Evolutionary conservation across 495 filamentous ascomycete species (phyloP), one percentile per base, ranked within the genome.

Genomic region (Pyrenula massariospora): DNA sequence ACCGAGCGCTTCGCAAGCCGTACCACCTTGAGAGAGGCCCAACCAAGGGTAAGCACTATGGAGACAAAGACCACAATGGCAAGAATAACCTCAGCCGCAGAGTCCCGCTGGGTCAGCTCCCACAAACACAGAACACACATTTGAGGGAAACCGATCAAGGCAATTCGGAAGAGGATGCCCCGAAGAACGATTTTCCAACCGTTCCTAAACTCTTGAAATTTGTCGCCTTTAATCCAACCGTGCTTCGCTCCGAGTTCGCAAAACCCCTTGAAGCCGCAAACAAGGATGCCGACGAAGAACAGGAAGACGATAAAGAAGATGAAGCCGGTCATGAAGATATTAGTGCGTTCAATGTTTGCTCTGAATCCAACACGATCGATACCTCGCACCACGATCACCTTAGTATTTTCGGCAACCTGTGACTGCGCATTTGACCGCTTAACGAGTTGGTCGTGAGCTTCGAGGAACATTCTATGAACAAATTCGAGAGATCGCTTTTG

Each of bases 341-440:
- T 94, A 50, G 87, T 91, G 0, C 75, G 68, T 69, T 94, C 89
- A 55, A 94, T 91, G 20, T 73, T 72, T 23, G 85, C 82, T 19
- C 77, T 77, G 73, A 91, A 94, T n/a, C 85, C 87, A 54, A 90
- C 89, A 64, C 89, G 80, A 63, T 89, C 77, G 56, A 94, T 93
- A 58, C 89, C 89, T 53, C 75, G 80, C 24, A 94, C 83, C 55
- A 85, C 68, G 62, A 86, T 79, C 50, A 78, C 79, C 3, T 73
- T 78, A 58, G 76, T 75, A 24, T 70, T 62, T 22, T 61, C 61
- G 15, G 64, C 58, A 12, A 66, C 65, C 24, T 66, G 62, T n/a
- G 66, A 67, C 47, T 66, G 57, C 57, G 63, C 72, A 55, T 74
- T 73, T 54, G 76, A 69, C 58, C 75, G 70, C 31, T 69, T 70